Evolutionary conservation across 225 moss, liverwort and hornwort species (phyloP).

Genomic region (Sphagnum contortum): DNA sequence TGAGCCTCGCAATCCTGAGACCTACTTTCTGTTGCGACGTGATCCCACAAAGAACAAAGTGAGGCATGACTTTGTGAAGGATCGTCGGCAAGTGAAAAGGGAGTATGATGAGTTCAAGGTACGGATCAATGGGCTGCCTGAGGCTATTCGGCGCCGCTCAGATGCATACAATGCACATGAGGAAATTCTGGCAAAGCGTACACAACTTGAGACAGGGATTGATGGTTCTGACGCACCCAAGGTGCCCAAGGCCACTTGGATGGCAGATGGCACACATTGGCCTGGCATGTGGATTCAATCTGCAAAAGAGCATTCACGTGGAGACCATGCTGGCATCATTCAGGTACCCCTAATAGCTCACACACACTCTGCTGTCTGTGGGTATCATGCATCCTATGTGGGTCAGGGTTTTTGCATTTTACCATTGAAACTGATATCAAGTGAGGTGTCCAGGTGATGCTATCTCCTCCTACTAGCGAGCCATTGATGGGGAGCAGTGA

Average conservation of each 20-base stretch:
- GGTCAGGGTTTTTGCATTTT: too few relatives aligned
- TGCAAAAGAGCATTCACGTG: constrained; percentile 70
- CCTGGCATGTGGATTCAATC: constrained; percentile 72
- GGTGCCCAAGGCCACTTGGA: constrained; percentile 83
- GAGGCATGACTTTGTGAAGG: constrained; percentile 79
- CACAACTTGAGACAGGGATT: constrained; percentile 57
- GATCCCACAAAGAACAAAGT: constrained; percentile 85
- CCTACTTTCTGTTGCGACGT: constrained; percentile 57
- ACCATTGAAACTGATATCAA: too few relatives aligned
- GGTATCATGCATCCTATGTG: too few relatives aligned
- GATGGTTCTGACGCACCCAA: constrained; percentile 63
- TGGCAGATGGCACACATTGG: constrained; percentile 97
- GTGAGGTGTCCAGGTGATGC: constrained; percentile 42
- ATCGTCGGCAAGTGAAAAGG: constrained; percentile 77
- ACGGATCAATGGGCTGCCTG: constrained; percentile 78
- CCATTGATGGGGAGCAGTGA: constrained; percentile 61
- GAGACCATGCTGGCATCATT: constrained; percentile 90
- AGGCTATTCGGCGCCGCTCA: constrained; percentile 72
- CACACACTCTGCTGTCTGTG: too few relatives aligned
- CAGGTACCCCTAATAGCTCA: constrained; percentile 27
- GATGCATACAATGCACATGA: constrained; percentile 92
- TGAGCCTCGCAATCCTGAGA: constrained; percentile 80
- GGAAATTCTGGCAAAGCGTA: constrained; percentile 69
- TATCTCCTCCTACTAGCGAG: constrained; percentile 71
- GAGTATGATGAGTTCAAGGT: constrained; percentile 95